Evolutionary conservation across 2,329 filamentous ascomycete genomes (phyloP).

Genomic region (Paramyrothecium roridum): DNA sequence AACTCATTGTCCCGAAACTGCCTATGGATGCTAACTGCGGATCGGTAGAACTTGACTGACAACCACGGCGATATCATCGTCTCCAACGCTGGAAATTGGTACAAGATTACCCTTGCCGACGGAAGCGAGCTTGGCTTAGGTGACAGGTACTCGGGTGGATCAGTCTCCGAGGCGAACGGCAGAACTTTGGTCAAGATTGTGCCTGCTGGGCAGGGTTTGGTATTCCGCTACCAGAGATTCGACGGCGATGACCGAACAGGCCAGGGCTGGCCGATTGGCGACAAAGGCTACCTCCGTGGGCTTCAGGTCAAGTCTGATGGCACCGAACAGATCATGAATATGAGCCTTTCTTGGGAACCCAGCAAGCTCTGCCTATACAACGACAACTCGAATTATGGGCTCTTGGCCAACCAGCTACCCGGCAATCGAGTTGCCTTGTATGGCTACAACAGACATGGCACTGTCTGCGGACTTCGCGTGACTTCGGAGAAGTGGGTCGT

Average conservation of each 20-base stretch:
- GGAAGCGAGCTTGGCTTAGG: conserved; percentile 1
- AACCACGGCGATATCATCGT: not conserved
- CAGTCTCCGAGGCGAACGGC: not conserved
- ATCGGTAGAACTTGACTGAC: conserved; percentile 2
- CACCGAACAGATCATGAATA: not conserved
- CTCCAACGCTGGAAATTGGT: conserved; percentile 1
- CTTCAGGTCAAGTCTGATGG: conserved; percentile 1
- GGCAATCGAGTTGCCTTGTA: conserved; percentile 1
- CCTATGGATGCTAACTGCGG: not conserved
- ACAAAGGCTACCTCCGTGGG: conserved; percentile 4
- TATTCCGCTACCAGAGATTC: conserved; percentile 2
- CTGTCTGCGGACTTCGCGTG: not conserved
- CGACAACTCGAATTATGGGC: conserved; percentile 1
- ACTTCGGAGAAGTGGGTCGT: not conserved
- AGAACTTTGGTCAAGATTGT: conserved; percentile 1
- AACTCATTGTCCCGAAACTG: not conserved
- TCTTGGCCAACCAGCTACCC: not conserved
- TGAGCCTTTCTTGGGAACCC: conserved; percentile 3
- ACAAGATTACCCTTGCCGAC: conserved; percentile 3
- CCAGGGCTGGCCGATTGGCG: conserved; percentile 1
- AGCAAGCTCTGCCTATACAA: conserved; percentile 2
- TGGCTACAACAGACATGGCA: conserved; percentile 2
- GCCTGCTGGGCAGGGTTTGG: conserved; percentile 1
- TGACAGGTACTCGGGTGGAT: not conserved
- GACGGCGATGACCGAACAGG: not conserved